Base-by-base conservation (phyloP, 2,329 filamentous ascomycete genomes). In the Trematosphaeria pertusa region DNA sequence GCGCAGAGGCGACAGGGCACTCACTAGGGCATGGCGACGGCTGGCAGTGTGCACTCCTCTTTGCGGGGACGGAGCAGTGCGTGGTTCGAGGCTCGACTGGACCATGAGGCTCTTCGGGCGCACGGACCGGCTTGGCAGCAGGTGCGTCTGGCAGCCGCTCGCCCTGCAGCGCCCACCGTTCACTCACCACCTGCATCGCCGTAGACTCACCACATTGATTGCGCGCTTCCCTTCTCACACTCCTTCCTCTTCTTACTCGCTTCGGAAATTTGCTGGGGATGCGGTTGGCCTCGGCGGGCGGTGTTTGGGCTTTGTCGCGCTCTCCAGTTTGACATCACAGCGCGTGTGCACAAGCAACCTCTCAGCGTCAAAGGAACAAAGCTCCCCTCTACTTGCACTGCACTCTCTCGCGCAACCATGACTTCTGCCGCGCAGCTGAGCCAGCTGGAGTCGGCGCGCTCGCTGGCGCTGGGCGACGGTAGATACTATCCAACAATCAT, bases 401-500 rank as follows among this genome's bases (percentile, higher is more conserved):
- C 49, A 35, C 42, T 39, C 43, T 46, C 53, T 12, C 44, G 46
- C 57, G 39, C 54, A 51, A 50, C 43, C 50, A 71, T 69, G 65
- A 65, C 49, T 55, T 34, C 48, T 28, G 32, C 50, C n/a, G 54
- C 61, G 43, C 62, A 63, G 39, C 59, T 97, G 64, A 83, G 85
- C 62, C 92, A 97, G 78, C 87, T 99, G 61, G 87, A 95, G 71
- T 87, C 89, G 63, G 94, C 94, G 54, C 90, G 94, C 67, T 89
- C 89, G 70, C 87, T 97, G 52, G 92, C 95, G 43, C 82, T 97
- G 49, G 85, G 84, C 60, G 92, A 97, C 74, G 82, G 92, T 54
- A 86, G 85, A 67, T 91, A 95, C 75, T 99, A 97, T 73, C 86
- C 88, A 39, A 90, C 89, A 72, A 93, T 99, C 69, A 87, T 99